Percentiles rank a stretch among this genome's conserved stretches.
These are phyloP conservation scores for Cucurbitaria berberidis DNA, from an alignment of 2,329 filamentous ascomycete genomes.

Conservation along the genomic window DNA sequence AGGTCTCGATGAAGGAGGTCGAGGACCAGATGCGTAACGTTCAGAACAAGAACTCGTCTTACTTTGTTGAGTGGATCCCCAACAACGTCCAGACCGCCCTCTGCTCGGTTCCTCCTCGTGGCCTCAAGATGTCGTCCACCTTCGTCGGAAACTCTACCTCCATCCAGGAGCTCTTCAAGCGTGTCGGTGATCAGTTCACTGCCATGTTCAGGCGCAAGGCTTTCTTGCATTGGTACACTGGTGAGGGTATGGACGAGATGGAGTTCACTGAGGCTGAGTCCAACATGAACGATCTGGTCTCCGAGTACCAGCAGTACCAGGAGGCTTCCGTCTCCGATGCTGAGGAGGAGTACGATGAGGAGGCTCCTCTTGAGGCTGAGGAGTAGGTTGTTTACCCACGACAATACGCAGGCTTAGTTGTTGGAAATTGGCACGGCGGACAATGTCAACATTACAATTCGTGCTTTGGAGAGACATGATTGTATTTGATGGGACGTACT, in stretches of 20 bases:
- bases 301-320: constrained; percentile 99
- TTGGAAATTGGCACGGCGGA: constrained; percentile 20
- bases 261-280: constrained; percentile 99
- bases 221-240: constrained; percentile 99
- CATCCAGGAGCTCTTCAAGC: constrained; percentile 99
- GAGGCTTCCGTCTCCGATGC: constrained; percentile 97
- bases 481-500: constrained; percentile 17
- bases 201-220: constrained; percentile 99
- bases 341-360: constrained; percentile 94
- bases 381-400: constrained; percentile 53
- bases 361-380: constrained; percentile 74
- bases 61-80: constrained; percentile 99
- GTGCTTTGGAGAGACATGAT: constrained; percentile 35
- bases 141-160: constrained; percentile 99
- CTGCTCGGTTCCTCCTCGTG: constrained; percentile 96
- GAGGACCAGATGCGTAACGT: constrained; percentile 99
- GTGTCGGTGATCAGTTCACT: constrained; percentile 98
- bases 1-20: constrained; percentile 99
- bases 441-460: constrained; percentile 20
- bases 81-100: constrained; percentile 99
- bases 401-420: constrained; percentile 25
- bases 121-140: constrained; percentile 98
- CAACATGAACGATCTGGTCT: constrained; percentile 99
- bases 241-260: constrained; percentile 99
- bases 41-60: constrained; percentile 99